phyloP scores from a whole-genome alignment of 2,329 filamentous ascomycete genomes.

The Trichoderma sp. region DNA sequence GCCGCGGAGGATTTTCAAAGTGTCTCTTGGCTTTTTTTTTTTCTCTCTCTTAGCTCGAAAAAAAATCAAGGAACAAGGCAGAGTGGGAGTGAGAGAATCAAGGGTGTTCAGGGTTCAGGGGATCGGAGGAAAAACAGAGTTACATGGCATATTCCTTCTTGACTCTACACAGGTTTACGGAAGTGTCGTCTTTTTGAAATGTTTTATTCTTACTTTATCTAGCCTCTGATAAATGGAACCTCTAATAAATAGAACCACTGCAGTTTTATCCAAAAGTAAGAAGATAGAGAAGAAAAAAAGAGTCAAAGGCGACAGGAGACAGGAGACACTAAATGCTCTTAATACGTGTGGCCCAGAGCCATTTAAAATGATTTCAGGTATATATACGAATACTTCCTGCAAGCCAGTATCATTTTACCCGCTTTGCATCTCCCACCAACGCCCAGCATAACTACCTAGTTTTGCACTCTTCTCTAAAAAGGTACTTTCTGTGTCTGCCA shows the following conservation, averaged over 20 bases:
- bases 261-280: too few species aligned
- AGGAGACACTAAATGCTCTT: neutral
- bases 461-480: neutral
- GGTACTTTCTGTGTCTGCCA: neutral
- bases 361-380: neutral
- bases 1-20: constrained; percentile 9
- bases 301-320: too few species aligned
- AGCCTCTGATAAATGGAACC: neutral
- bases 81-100: neutral
- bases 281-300: too few species aligned
- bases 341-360: neutral
- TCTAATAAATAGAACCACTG: neutral
- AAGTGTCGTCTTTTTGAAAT: neutral
- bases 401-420: neutral
- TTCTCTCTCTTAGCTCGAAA: neutral
- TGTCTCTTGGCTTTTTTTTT: neutral
- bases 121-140: neutral
- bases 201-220: neutral
- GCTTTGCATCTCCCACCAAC: neutral
- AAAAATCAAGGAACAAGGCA: neutral
- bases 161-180: neutral
- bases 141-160: neutral
- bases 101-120: neutral
- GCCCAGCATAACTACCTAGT: neutral
- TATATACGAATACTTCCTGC: neutral